Percentiles rank a stretch among this genome's conserved stretches.
phyloP scores from a whole-genome alignment of 164 flowering plant genomes.

The Magnolia sinica region DNA sequence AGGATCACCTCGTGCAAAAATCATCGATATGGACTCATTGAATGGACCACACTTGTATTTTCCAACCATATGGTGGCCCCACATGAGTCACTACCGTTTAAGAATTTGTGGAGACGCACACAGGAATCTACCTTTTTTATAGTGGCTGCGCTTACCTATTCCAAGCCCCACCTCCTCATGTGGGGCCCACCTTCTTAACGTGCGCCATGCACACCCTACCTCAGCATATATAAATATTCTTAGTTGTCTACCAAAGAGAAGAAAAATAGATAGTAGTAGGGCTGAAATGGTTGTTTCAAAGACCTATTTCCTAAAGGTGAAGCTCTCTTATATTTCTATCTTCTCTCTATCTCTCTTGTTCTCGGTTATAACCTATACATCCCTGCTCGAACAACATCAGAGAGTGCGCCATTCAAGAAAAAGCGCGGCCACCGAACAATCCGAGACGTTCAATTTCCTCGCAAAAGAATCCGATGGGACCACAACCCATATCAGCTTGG shows the following conservation, averaged over 20 bases:
- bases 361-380: conserved; percentile 5
- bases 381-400: neutral
- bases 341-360: conserved; percentile 17
- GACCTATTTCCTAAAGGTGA: neutral
- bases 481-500: conserved; percentile 34
- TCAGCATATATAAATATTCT: neutral
- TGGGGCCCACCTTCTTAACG: neutral
- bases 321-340: conserved; percentile 12
- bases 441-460: conserved; percentile 14
- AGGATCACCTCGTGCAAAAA: too few relatives aligned
- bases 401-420: neutral
- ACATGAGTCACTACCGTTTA: too few relatives aligned
- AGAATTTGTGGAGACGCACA: too few relatives aligned
- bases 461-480: conserved; percentile 1
- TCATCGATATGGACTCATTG: too few relatives aligned
- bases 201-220: neutral
- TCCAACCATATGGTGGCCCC: too few relatives aligned
- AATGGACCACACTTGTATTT: too few relatives aligned
- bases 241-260: neutral
- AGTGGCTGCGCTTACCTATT: neutral
- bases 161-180: neutral
- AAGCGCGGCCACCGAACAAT: neutral
- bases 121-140: too few relatives aligned
- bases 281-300: neutral
- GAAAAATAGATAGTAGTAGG: neutral